Conservation (phyloP, 352 stramenopile genomes). For the Peronosclerospora sorghi region DNA sequence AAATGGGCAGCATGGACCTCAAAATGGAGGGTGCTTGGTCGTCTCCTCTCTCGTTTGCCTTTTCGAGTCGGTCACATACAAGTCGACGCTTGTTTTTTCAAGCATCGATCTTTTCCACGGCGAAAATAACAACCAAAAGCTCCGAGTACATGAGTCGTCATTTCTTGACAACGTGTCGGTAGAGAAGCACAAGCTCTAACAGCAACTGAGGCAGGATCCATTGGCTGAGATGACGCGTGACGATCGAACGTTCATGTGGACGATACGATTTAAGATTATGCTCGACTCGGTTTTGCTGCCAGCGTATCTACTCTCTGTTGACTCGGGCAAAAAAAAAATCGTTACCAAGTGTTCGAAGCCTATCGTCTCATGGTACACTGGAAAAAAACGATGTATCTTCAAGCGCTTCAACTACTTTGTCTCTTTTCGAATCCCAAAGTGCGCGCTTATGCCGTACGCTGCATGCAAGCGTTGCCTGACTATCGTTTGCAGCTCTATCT, state of each 20-base stretch:
- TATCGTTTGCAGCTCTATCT: slow-evolving; percentile 82
- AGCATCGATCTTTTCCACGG: slow-evolving; percentile 57
- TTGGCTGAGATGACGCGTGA: slow-evolving; percentile 45
- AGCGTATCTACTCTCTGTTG: slow-evolving; percentile 75
- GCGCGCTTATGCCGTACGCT: slow-evolving; percentile 86
- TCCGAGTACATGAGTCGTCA: slow-evolving; percentile 1
- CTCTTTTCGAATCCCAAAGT: slow-evolving; percentile 87
- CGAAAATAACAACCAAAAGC: neutral
- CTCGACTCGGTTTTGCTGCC: slow-evolving; percentile 71
- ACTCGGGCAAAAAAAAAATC: slow-evolving; percentile 80
- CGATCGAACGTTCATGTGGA: slow-evolving; percentile 65
- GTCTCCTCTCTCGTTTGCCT: slow-evolving; percentile 38
- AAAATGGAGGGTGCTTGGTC: slow-evolving; percentile 31
- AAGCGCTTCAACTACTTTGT: slow-evolving; percentile 80
- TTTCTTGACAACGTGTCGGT: slow-evolving; percentile 20
- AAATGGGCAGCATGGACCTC: slow-evolving; percentile 36
- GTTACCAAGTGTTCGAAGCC: slow-evolving; percentile 63
- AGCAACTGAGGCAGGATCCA: slow-evolving; percentile 47
- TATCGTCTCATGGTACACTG: slow-evolving; percentile 73
- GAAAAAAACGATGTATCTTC: slow-evolving; percentile 65
- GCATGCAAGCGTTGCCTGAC: slow-evolving; percentile 78
- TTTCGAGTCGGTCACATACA: slow-evolving; percentile 36
- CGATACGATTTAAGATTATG: slow-evolving; percentile 37
- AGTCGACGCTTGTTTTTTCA: slow-evolving; percentile 51
- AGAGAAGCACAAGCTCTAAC: slow-evolving; percentile 36